These are phyloP conservation scores for Paramarasmius palmivorus DNA, from an alignment of 1,284 basidiomycete species.

Conservation along the genomic window DNA sequence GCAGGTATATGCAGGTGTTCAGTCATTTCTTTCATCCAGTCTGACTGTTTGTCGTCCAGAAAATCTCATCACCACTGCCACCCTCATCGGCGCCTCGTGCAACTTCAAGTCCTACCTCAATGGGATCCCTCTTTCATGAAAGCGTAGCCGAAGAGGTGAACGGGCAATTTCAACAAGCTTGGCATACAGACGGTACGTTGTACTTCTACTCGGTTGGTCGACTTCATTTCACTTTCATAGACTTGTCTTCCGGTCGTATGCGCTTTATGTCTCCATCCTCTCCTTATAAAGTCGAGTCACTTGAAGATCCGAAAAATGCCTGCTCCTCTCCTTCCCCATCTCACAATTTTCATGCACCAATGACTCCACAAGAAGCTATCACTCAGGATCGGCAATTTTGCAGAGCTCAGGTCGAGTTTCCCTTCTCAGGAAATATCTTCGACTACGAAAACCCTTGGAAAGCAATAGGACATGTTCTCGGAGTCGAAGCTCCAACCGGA, in stretches of 20 bases:
- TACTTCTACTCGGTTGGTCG: too few species aligned
- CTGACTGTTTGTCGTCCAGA: neutral
- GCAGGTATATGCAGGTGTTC: neutral
- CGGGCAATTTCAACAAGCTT: neutral
- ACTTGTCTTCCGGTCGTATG: too few species aligned
- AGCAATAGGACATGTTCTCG: conserved; percentile 40
- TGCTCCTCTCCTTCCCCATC: neutral
- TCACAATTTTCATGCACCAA: too few species aligned
- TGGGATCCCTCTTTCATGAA: neutral
- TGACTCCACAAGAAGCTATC: too few species aligned
- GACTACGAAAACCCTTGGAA: conserved; percentile 45
- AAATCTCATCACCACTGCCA: neutral
- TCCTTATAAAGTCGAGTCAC: too few species aligned
- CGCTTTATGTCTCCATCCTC: too few species aligned
- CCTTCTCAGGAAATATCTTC: conserved; percentile 33
- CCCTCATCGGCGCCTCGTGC: conserved; percentile 1
- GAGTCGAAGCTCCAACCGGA: conserved; percentile 12
- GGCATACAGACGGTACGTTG: neutral
- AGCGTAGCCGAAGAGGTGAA: too few species aligned
- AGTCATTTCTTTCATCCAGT: neutral
- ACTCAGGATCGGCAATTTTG: too few species aligned
- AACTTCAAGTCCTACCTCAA: neutral
- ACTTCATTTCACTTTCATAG: too few species aligned
- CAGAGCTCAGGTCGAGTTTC: neutral
- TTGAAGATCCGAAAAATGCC: too few species aligned